Conservation (phyloP, 2,329 filamentous ascomycete genomes). For the Trichoderma aggressivum region DNA sequence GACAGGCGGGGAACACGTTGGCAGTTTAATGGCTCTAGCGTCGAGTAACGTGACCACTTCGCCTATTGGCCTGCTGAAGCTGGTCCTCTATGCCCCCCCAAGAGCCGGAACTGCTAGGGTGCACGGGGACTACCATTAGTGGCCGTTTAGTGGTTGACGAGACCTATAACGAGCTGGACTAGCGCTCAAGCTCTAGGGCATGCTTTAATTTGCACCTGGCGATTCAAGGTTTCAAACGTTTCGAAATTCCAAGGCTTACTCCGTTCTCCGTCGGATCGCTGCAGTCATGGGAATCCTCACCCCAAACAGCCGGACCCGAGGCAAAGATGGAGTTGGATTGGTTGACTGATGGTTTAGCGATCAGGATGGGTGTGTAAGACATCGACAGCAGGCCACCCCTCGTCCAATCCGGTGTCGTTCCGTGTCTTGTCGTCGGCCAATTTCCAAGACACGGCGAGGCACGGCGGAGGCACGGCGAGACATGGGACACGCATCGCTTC, state of each 20-base stretch:
- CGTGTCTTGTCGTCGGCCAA: slow-evolving; percentile 1
- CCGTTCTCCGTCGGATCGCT: background rate
- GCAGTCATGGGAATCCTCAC: background rate
- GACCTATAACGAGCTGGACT: background rate
- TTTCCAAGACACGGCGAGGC: background rate
- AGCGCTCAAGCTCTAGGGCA: background rate
- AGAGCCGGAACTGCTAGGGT: background rate
- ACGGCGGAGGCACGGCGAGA: no score
- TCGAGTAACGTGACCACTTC: slow-evolving; percentile 12
- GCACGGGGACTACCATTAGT: background rate
- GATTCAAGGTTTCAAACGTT: background rate
- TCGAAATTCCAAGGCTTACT: background rate
- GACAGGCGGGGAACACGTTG: slow-evolving; percentile 4
- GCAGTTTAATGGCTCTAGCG: background rate
- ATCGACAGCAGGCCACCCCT: background rate
- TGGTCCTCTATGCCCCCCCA: background rate
- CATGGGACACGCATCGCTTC: background rate
- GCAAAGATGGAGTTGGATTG: background rate
- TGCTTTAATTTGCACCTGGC: background rate
- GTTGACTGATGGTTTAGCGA: background rate
- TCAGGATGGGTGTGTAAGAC: background rate
- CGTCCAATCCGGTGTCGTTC: background rate
- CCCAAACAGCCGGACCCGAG: background rate
- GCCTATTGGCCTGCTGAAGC: background rate
- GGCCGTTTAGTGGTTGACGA: background rate